Percentiles rank a stretch among this genome's conserved stretches.
phyloP scores from a whole-genome alignment of 768 basidiomycete genomes.

The Rhizopogon roseolus region DNA sequence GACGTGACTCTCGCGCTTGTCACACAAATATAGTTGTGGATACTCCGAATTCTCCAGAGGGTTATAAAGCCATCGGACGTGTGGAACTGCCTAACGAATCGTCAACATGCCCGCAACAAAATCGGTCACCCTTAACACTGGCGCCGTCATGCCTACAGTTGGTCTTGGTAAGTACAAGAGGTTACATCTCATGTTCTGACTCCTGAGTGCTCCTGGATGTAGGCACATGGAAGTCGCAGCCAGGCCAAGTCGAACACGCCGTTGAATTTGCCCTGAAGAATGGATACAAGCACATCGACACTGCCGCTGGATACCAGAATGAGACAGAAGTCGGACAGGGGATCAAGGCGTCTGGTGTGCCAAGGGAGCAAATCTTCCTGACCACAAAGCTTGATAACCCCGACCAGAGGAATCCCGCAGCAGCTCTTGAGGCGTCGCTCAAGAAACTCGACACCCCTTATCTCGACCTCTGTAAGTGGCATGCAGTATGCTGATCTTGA shows the following conservation, averaged over 20 bases:
- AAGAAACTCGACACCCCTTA: constrained; percentile 66
- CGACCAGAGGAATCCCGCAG: constrained; percentile 53
- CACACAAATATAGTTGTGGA: constrained; percentile 1
- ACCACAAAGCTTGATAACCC: constrained; percentile 69
- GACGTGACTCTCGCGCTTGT: constrained; percentile 2
- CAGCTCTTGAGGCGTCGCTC: constrained; percentile 68
- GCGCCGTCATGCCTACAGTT: constrained; percentile 70
- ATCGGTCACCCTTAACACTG: constrained; percentile 66
- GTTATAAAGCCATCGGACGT: neutral
- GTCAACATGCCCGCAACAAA: constrained; percentile 43
- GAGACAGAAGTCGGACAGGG: constrained; percentile 81
- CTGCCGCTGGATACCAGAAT: constrained; percentile 66
- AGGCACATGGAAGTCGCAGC: constrained; percentile 79
- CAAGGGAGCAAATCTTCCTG: constrained; percentile 71
- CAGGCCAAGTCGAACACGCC: constrained; percentile 68
- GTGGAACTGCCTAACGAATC: neutral
- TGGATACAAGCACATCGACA: constrained; percentile 75
- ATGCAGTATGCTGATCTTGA: neutral
- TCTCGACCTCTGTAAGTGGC: constrained; percentile 65
- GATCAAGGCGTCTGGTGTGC: constrained; percentile 67
- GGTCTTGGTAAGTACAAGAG: constrained; percentile 48
- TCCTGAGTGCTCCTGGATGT: neutral
- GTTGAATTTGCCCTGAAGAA: constrained; percentile 68
- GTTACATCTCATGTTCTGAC: neutral
- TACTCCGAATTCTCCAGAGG: neutral